These are phyloP conservation scores for Phytophthora crassamura DNA, from an alignment of 352 stramenopile species.

Conservation along the genomic window DNA sequence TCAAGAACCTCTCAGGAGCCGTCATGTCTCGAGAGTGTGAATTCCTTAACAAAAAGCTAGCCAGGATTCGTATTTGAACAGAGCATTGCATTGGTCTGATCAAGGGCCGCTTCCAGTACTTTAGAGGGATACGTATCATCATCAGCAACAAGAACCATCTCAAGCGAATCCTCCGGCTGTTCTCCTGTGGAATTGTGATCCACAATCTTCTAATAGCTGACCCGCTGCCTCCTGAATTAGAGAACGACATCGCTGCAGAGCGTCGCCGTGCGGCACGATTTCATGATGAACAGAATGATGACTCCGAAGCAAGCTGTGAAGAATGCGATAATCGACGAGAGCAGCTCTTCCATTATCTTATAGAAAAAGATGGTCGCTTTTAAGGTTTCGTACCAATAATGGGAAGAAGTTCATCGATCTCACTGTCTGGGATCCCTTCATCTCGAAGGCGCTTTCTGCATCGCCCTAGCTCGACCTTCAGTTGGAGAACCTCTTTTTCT, in stretches of 20 bases:
- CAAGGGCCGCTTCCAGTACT: slow-evolving; percentile 37
- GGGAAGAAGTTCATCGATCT: slow-evolving; percentile 25
- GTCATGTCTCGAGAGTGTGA: background rate
- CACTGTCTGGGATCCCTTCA: slow-evolving; percentile 15
- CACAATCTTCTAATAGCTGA: slow-evolving; percentile 35
- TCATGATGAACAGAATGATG: background rate
- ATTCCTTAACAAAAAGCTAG: slow-evolving; percentile 31
- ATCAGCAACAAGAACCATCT: slow-evolving; percentile 15
- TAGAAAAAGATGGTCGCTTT: slow-evolving; percentile 28
- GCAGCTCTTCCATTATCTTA: too few species aligned
- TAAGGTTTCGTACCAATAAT: background rate
- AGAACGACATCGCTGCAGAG: slow-evolving; percentile 14
- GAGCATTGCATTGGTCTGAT: slow-evolving; percentile 30
- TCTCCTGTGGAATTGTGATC: slow-evolving; percentile 18
- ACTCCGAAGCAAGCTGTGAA: too few species aligned
- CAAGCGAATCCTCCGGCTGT: slow-evolving; percentile 13
- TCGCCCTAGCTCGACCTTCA: slow-evolving; percentile 16
- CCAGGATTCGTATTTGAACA: slow-evolving; percentile 24
- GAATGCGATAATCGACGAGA: too few species aligned
- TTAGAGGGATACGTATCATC: slow-evolving; percentile 24
- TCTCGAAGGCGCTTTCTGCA: slow-evolving; percentile 20
- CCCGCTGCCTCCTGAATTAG: slow-evolving; percentile 16
- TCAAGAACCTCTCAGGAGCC: slow-evolving; percentile 28
- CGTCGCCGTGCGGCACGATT: background rate
- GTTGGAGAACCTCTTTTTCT: slow-evolving; percentile 5